Evolutionary conservation across 192 early-diverging fungal species (phyloP), one percentile per base, ranked within the genome.

Genomic region (Coemansia sp.): DNA sequence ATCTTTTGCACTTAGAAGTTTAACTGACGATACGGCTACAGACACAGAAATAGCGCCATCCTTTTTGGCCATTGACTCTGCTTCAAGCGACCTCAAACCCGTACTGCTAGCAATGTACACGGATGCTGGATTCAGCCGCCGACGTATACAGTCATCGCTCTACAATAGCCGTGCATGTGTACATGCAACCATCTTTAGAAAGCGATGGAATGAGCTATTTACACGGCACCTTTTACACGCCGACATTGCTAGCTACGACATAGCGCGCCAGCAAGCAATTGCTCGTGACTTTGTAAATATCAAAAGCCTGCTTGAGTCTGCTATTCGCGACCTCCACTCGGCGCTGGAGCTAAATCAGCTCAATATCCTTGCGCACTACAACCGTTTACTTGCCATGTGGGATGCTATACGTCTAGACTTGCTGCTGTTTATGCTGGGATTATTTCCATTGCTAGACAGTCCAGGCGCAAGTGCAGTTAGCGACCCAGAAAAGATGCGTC

Each of bases 311-410:
- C 32, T 69, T 5, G 62, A 53, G 9, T 55, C 62, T 3, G 61
- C 66, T 17, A 16, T 39, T 12, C 53, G 72, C 34, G 62, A 69
- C 44, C 30, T 45, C 28, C 11, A 40, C 14, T n/a, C 50, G 0
- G 65, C 72, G n/a, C 52, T 64, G 11, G 44, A 40, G 36, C 40
- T 62, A 16, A 76, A 68, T 28, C 62, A 47, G 30, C 40, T 56
- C 28, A 76, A 61, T 47, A 51, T 65, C 16, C 36, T 51, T 6
- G 72, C 72, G 0, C 66, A 61, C 34, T 76, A 64, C 54, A 69
- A 76, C 40, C 60, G 50, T 14, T 17, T 76, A 14, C 60, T 69
- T 6, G 12, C 56, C 3, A 41, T 53, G 0, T 61, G 66, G 66
- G 72, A 76, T 37, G 47, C 32, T 16, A 45, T 58, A 18, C 72